Conservation (phyloP, 1,284 basidiomycete genomes). For the Boletus mariae region DNA sequence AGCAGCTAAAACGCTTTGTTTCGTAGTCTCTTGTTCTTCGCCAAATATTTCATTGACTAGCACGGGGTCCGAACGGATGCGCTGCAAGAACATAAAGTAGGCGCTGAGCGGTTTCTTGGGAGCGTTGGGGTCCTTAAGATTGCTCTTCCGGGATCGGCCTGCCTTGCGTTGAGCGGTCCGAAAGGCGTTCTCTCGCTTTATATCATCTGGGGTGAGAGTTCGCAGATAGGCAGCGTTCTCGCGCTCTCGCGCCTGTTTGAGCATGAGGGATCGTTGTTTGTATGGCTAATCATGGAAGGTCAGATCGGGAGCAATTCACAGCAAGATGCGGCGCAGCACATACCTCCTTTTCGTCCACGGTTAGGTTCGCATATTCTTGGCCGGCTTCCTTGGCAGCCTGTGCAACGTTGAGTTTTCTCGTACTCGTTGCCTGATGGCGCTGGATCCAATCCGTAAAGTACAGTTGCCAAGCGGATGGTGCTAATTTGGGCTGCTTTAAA, state of each 20-base stretch:
- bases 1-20: conserved; percentile 91
- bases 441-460: conserved; percentile 97
- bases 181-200: conserved; percentile 90
- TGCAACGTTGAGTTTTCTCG: conserved; percentile 88
- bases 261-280: conserved; percentile 75
- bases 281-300: conserved; percentile 57
- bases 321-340: conserved; percentile 26
- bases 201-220: conserved; percentile 90
- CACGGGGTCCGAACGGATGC: conserved; percentile 72
- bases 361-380: conserved; percentile 81
- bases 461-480: conserved; percentile 94
- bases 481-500: conserved; percentile 86
- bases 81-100: conserved; percentile 93
- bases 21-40: conserved; percentile 91
- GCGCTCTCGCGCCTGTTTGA: conserved; percentile 81
- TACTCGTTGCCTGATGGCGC: conserved; percentile 76
- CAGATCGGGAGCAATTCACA: conserved; percentile 32
- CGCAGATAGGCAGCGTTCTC: conserved; percentile 85
- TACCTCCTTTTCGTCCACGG: conserved; percentile 80
- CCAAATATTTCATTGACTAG: conserved; percentile 82
- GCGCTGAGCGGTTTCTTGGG: conserved; percentile 94
- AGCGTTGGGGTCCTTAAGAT: conserved; percentile 95
- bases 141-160: conserved; percentile 89
- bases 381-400: conserved; percentile 95
- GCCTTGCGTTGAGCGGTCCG: conserved; percentile 90